Evolutionary conservation across 2,329 filamentous ascomycete genomes (phyloP).

Genomic region (Fusarium sp.): DNA sequence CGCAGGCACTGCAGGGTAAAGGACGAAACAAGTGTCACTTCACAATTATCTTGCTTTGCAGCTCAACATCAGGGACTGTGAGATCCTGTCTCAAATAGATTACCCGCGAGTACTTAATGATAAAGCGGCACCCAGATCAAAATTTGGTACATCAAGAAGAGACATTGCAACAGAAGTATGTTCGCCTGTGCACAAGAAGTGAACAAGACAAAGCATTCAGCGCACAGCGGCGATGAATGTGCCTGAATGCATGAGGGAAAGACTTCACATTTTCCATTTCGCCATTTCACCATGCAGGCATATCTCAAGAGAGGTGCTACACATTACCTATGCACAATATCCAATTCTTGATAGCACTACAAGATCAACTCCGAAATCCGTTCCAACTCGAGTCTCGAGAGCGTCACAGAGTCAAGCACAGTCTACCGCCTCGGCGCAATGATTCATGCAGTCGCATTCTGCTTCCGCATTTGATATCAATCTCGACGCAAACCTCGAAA

Average conservation of each 20-base stretch:
- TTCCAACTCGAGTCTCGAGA: background rate
- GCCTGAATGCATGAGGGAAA: fast-evolving
- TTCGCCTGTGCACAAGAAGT: fast-evolving
- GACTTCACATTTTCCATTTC: background rate
- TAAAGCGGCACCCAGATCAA: background rate
- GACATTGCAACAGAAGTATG: background rate
- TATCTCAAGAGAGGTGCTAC: background rate
- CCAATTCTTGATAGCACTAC: background rate
- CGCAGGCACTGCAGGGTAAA: background rate
- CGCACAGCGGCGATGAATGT: background rate
- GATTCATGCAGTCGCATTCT: slow-evolving; percentile 22
- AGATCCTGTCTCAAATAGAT: fast-evolving
- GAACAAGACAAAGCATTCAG: too few species aligned
- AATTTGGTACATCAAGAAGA: too few species aligned
- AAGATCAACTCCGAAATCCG: background rate
- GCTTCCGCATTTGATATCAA: background rate
- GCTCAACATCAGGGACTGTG: fast-evolving
- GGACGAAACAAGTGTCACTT: fast-evolving
- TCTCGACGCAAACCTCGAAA: slow-evolving; percentile 4
- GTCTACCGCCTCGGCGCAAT: background rate
- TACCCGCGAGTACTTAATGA: fast-evolving
- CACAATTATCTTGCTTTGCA: too few species aligned
- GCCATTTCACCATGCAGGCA: background rate
- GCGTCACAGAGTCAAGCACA: background rate
- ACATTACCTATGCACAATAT: background rate